phyloP scores from a whole-genome alignment of 1,139 yeast species.

The Kurtzmaniella quercitrusa region DNA sequence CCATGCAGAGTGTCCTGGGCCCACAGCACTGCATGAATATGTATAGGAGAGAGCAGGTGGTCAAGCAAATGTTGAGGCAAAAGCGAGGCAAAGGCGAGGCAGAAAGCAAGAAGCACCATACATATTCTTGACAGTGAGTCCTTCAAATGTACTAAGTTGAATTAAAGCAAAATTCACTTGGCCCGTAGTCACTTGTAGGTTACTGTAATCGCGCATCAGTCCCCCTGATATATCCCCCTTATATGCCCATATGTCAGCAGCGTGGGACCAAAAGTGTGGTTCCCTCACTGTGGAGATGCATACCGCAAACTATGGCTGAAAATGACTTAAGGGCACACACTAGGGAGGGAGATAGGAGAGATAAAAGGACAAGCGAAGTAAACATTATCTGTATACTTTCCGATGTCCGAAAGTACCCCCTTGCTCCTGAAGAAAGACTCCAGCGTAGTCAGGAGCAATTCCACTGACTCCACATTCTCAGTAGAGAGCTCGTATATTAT shows the following conservation, averaged over 20 bases:
- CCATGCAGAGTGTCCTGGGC: neutral
- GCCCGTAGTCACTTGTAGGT: neutral
- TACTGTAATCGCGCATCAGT: neutral
- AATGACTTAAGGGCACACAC: neutral
- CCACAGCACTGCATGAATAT: too few species aligned
- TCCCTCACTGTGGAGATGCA: neutral
- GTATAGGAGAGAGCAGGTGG: too few species aligned
- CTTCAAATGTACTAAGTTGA: too few species aligned
- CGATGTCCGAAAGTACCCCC: neutral
- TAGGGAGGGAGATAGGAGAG: too few species aligned
- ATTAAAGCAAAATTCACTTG: too few species aligned
- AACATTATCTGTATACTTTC: too few species aligned
- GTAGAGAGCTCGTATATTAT: neutral
- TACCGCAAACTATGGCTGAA: neutral
- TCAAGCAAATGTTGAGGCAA: too few species aligned
- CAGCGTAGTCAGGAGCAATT: neutral
- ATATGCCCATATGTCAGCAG: neutral
- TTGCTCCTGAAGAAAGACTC: neutral
- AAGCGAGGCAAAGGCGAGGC: too few species aligned
- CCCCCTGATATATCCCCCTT: too few species aligned
- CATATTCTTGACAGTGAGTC: too few species aligned
- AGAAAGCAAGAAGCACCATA: too few species aligned
- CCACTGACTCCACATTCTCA: neutral
- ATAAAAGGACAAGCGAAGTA: too few species aligned
- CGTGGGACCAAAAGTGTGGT: neutral